These are phyloP conservation scores for Fusarium papillatum DNA, from an alignment of 2,329 filamentous ascomycete genomes.

Conservation along the genomic window DNA sequence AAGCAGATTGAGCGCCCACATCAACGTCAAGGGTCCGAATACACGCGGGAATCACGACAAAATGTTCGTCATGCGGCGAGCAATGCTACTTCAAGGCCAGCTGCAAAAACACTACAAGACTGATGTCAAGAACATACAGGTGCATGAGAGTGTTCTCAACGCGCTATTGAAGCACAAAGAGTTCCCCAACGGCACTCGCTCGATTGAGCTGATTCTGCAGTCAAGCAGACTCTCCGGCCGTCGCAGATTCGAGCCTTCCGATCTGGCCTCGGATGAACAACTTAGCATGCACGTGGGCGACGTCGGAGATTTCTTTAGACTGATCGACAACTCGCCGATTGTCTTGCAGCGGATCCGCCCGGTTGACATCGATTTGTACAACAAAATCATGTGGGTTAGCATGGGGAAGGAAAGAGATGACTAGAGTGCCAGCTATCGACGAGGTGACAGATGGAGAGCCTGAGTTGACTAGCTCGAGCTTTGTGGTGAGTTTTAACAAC, in stretches of 20 bases:
- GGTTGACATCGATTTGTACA: neutral
- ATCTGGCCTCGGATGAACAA: neutral
- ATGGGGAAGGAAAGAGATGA: neutral
- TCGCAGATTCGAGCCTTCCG: neutral
- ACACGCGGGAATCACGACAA: neutral
- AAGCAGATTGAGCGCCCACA: conserved; percentile 3
- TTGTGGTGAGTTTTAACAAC: neutral
- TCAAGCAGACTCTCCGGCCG: neutral
- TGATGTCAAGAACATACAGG: neutral
- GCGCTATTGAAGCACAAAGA: neutral
- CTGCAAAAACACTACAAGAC: neutral
- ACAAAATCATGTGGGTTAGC: neutral
- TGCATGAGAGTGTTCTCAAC: conserved; percentile 3
- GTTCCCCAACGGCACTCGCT: neutral
- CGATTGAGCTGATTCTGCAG: neutral
- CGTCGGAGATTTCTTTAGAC: no score
- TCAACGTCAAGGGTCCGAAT: neutral
- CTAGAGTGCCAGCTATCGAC: neutral
- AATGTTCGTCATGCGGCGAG: neutral
- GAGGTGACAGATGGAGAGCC: neutral
- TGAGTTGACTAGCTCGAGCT: neutral
- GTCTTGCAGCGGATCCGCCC: neutral
- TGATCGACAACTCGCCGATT: no score
- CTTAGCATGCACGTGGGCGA: neutral
- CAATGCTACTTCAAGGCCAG: neutral